Percentiles rank a stretch among this genome's conserved stretches.
Evolutionary conservation across 108 stramenopile genomes (phyloP).

Genomic region (Mediolabrus comicus): DNA sequence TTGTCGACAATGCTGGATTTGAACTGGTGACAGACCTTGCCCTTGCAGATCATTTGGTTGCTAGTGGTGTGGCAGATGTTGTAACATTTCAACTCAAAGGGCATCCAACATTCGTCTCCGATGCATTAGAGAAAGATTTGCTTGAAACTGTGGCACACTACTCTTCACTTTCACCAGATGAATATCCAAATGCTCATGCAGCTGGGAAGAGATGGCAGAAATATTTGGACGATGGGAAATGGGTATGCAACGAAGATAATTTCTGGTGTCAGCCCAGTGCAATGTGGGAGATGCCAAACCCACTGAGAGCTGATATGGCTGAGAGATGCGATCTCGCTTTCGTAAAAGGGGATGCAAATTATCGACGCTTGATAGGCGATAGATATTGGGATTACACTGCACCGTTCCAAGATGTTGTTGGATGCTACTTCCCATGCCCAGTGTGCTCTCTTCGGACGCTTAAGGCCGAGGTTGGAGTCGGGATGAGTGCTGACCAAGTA

Average conservation of each 20-base stretch:
- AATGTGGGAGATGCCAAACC: slow-evolving; percentile 92
- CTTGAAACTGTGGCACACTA: slow-evolving; percentile 78
- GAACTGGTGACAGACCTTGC: slow-evolving; percentile 93
- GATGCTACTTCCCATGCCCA: slow-evolving; percentile 89
- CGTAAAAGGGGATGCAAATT: slow-evolving; percentile 98
- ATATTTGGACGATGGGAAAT: slow-evolving; percentile 72
- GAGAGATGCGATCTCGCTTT: slow-evolving; percentile 83
- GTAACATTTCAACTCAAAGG: slow-evolving; percentile 93
- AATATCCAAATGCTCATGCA: slow-evolving; percentile 59
- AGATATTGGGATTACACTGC: slow-evolving; percentile 82
- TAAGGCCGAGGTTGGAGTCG: slow-evolving; percentile 93
- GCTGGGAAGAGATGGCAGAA: slow-evolving; percentile 77
- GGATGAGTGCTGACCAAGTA: slow-evolving; percentile 78
- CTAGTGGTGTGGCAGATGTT: slow-evolving; percentile 68
- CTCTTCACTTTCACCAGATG: slow-evolving; percentile 42
- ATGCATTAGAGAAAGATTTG: slow-evolving; percentile 91
- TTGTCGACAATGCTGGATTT: slow-evolving; percentile 98
- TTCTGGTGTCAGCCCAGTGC: slow-evolving; percentile 93
- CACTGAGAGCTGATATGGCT: slow-evolving; percentile 59
- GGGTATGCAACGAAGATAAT: slow-evolving; percentile 86
- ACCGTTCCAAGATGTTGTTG: slow-evolving; percentile 89
- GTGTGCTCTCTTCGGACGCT: slow-evolving; percentile 91
- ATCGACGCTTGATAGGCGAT: slow-evolving; percentile 91
- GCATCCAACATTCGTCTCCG: slow-evolving; percentile 96
- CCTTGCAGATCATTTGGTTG: slow-evolving; percentile 85